These are phyloP conservation scores for Ceratobasidium papillatum DNA, from an alignment of 1,284 basidiomycete genomes.

Conservation along the genomic window DNA sequence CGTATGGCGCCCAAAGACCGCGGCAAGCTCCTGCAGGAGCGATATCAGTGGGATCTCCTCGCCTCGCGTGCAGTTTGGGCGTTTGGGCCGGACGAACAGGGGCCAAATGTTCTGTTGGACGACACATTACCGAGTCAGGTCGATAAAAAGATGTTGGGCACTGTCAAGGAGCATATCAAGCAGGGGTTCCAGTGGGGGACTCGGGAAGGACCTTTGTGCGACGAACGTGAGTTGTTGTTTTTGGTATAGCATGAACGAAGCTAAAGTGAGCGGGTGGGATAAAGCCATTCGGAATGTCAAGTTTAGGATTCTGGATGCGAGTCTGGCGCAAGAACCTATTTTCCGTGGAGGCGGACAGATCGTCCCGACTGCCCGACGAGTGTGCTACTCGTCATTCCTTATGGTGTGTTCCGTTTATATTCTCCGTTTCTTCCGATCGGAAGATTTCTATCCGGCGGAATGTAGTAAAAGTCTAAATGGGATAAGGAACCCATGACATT, in stretches of 20 bases:
- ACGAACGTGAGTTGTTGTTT: constrained; percentile 82
- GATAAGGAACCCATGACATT: background rate
- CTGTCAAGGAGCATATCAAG: constrained; percentile 94
- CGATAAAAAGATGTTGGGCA: constrained; percentile 90
- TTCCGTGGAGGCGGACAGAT: constrained; percentile 98
- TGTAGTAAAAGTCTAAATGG: background rate
- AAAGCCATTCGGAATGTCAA: constrained; percentile 98
- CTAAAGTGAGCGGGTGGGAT: constrained; percentile 6
- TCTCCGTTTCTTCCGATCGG: background rate
- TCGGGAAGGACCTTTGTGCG: constrained; percentile 95
- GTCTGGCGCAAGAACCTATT: constrained; percentile 92
- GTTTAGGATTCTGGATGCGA: constrained; percentile 93
- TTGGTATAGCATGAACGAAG: background rate
- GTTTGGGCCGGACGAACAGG: constrained; percentile 97
- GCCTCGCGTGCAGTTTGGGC: constrained; percentile 99
- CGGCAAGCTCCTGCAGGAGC: constrained; percentile 92
- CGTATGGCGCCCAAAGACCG: constrained; percentile 92
- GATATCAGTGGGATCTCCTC: constrained; percentile 98
- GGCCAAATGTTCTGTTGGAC: constrained; percentile 93
- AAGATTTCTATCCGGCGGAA: background rate
- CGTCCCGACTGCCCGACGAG: constrained; percentile 95
- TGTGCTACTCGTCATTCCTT: constrained; percentile 99
- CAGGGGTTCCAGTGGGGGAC: constrained; percentile 99
- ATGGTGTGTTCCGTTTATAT: constrained; percentile 66
- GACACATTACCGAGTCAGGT: constrained; percentile 96